These are phyloP conservation scores for Salinomyces thailandicus DNA, from an alignment of 2,329 filamentous ascomycete species.

Conservation along the genomic window DNA sequence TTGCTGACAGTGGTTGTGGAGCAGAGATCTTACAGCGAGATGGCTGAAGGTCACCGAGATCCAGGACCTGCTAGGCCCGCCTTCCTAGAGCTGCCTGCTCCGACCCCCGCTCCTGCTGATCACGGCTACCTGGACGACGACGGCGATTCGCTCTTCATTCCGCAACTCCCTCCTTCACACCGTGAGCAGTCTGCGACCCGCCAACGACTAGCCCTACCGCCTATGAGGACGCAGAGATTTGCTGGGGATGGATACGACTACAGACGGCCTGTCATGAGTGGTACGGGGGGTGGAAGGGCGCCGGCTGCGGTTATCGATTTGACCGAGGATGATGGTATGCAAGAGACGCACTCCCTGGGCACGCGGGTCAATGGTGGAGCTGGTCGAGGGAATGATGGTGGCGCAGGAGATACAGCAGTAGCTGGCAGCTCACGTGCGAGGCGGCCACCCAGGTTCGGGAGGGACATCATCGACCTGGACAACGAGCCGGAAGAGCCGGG, in stretches of 20 bases:
- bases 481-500: conserved; percentile 2
- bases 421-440: conserved; percentile 21
- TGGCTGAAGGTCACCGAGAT: conserved; percentile 11
- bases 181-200: conserved; percentile 25
- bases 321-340: conserved; percentile 21
- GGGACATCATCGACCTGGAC: conserved; percentile 14
- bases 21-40: conserved; percentile 10
- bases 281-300: not conserved
- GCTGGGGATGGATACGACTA: conserved; percentile 47
- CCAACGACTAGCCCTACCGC: conserved; percentile 20
- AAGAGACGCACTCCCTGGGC: not conserved
- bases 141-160: conserved; percentile 17
- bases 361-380: not conserved
- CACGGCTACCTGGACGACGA: not conserved
- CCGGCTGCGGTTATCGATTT: conserved; percentile 25
- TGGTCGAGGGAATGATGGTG: not conserved
- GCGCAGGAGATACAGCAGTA: not conserved
- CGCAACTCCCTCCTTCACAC: conserved; percentile 20
- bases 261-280: conserved; percentile 39
- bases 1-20: not conserved
- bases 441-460: conserved; percentile 32
- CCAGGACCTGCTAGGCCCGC: conserved; percentile 4
- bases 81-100: too few relatives aligned
- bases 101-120: too few relatives aligned
- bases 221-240: conserved; percentile 24